Conservation (phyloP, 305 asterid species). For the Salvia sclarea region DNA sequence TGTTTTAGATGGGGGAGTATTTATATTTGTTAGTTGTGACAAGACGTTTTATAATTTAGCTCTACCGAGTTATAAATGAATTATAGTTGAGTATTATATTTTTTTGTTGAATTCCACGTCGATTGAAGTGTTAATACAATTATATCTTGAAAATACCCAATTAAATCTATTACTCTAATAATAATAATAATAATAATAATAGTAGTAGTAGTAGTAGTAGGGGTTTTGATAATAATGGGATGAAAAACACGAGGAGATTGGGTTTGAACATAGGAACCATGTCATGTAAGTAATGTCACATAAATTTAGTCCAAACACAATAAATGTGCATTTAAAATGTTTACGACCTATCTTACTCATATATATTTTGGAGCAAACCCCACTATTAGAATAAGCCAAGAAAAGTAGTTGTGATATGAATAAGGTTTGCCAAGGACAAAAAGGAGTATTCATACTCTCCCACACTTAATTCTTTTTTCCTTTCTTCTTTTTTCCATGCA, state of each 20-base stretch:
- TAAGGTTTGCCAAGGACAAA: conserved; percentile 26
- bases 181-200: too few species aligned
- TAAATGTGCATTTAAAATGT: conserved; percentile 34
- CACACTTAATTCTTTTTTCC: background rate
- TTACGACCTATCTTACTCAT: conserved; percentile 8
- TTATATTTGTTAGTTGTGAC: too few species aligned
- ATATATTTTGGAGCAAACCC: conserved; percentile 2
- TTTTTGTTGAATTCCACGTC: too few species aligned
- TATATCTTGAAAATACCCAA: too few species aligned
- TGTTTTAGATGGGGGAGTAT: too few species aligned
- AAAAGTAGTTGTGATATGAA: conserved; percentile 36
- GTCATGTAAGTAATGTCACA: conserved; percentile 26
- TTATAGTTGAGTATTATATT: too few species aligned
- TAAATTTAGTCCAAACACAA: conserved; percentile 30
- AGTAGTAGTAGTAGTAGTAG: too few species aligned
- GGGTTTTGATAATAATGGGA: too few species aligned
- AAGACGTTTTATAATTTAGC: too few species aligned
- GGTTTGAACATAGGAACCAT: conserved; percentile 7
- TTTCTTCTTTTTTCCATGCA: background rate
- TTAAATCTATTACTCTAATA: too few species aligned
- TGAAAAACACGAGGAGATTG: conserved; percentile 18
- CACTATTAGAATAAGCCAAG: conserved; percentile 27
- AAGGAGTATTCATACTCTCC: background rate
- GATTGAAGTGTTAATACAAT: too few species aligned
- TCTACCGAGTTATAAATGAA: too few species aligned